phyloP scores from a whole-genome alignment of 2,329 filamentous ascomycete genomes.

The Tolypocladium sp. region DNA sequence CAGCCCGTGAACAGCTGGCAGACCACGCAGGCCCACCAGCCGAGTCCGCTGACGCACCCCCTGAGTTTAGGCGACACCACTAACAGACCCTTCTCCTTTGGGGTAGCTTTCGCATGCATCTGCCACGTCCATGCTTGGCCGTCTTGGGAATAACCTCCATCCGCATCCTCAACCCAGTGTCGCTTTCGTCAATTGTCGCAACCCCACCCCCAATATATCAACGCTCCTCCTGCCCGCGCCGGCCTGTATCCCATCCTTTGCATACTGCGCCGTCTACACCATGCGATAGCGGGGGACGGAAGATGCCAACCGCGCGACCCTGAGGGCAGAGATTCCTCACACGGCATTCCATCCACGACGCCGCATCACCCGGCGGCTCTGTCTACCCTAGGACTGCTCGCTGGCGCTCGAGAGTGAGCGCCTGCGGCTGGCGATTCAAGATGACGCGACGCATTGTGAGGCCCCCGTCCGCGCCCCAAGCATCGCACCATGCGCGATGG shows the following conservation, averaged over 20 bases:
- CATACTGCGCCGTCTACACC: background rate
- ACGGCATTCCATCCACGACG: background rate
- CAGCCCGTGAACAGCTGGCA: too few species aligned
- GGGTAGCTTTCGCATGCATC: background rate
- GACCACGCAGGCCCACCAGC: background rate
- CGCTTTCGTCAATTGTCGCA: background rate
- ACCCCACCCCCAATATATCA: background rate
- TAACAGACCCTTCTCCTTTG: background rate
- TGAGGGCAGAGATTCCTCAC: background rate
- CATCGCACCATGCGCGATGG: background rate
- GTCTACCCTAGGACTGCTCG: background rate
- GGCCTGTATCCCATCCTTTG: background rate
- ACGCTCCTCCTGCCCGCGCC: background rate
- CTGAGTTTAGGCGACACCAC: background rate
- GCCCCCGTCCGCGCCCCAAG: background rate
- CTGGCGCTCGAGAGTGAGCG: background rate
- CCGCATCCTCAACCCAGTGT: background rate
- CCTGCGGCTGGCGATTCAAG: conserved; percentile 1
- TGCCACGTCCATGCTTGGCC: background rate
- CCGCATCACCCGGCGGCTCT: background rate
- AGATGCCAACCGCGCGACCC: conserved; percentile 1
- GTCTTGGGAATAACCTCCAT: background rate
- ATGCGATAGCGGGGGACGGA: conserved; percentile 4
- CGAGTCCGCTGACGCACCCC: background rate
- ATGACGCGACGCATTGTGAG: conserved; percentile 30